A percentile compares a stretch with the other conserved stretches of the same genome.
These are phyloP conservation scores for Alternaria gaisen DNA, from an alignment of 2,329 filamentous ascomycete genomes.

Conservation along the genomic window DNA sequence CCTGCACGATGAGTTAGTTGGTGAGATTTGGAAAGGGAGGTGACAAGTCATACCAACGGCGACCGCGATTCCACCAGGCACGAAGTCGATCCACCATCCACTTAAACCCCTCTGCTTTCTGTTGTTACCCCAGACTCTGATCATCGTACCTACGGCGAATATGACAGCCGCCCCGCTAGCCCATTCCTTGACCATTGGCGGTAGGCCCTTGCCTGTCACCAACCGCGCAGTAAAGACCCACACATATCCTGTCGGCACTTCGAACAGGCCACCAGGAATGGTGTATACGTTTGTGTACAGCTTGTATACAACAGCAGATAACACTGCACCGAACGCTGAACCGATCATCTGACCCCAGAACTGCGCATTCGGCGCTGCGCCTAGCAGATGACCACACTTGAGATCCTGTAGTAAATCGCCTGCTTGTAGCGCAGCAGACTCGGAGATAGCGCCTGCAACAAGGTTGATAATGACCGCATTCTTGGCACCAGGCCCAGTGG, in stretches of 20 bases:
- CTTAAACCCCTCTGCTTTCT: slow-evolving; percentile 46
- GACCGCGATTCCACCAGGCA: slow-evolving; percentile 94
- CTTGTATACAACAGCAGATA: slow-evolving; percentile 86
- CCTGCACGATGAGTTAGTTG: slow-evolving; percentile 57
- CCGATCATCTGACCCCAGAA: slow-evolving; percentile 98
- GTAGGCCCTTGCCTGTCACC: slow-evolving; percentile 89
- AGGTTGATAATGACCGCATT: slow-evolving; percentile 95
- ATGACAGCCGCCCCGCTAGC: slow-evolving; percentile 77
- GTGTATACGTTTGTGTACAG: slow-evolving; percentile 90
- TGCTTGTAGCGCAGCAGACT: slow-evolving; percentile 88
- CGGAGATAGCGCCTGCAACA: slow-evolving; percentile 87
- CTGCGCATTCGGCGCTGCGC: slow-evolving; percentile 90
- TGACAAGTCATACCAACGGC: slow-evolving; percentile 73
- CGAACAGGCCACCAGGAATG: slow-evolving; percentile 88
- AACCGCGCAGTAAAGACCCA: slow-evolving; percentile 97
- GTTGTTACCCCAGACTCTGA: slow-evolving; percentile 62
- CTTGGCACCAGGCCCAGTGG: slow-evolving; percentile 61
- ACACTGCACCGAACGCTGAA: slow-evolving; percentile 81
- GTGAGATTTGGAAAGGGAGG: background rate
- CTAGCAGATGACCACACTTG: slow-evolving; percentile 92
- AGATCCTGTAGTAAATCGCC: slow-evolving; percentile 97
- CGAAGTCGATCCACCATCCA: slow-evolving; percentile 72
- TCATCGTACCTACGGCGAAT: slow-evolving; percentile 74
- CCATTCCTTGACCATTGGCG: slow-evolving; percentile 82
- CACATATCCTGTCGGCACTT: slow-evolving; percentile 93